These are phyloP conservation scores for Zea luxurians DNA, from an alignment of 176 grass and related monocot species.

Conservation along the genomic window DNA sequence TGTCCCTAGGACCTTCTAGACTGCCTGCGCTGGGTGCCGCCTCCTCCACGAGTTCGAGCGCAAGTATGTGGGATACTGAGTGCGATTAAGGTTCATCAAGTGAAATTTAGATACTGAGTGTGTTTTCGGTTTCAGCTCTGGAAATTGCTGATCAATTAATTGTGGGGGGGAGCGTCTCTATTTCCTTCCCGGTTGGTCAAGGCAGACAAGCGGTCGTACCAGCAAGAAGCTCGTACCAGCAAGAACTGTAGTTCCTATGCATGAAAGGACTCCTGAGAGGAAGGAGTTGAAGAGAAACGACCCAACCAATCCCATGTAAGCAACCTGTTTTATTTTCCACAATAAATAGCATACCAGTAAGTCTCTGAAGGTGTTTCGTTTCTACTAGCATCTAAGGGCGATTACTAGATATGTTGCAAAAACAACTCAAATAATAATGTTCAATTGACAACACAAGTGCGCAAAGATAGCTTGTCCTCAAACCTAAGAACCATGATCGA, in stretches of 20 bases:
- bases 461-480: neutral
- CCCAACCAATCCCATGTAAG: conserved; percentile 88
- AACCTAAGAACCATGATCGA: neutral
- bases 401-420: neutral
- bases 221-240: conserved; percentile 55
- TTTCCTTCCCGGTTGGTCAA: conserved; percentile 25
- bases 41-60: too few relatives aligned
- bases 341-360: conserved; percentile 16
- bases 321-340: conserved; percentile 34
- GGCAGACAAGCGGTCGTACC: conserved; percentile 6
- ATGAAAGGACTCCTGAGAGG: conserved; percentile 80
- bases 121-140: conserved; percentile 5
- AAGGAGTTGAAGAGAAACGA: conserved; percentile 92
- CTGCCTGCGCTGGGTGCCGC: too few relatives aligned
- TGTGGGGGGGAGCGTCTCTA: neutral
- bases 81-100: too few relatives aligned
- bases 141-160: conserved; percentile 1
- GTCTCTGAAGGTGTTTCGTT: neutral
- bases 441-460: neutral
- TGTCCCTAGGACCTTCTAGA: too few relatives aligned
- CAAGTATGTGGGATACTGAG: too few relatives aligned
- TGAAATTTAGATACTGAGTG: too few relatives aligned
- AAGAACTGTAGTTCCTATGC: conserved; percentile 75
- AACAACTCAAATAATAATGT: neutral
- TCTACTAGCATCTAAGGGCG: neutral